Evolutionary conservation across 306 rosid species (phyloP).

Genomic region (Fagus crenata): DNA sequence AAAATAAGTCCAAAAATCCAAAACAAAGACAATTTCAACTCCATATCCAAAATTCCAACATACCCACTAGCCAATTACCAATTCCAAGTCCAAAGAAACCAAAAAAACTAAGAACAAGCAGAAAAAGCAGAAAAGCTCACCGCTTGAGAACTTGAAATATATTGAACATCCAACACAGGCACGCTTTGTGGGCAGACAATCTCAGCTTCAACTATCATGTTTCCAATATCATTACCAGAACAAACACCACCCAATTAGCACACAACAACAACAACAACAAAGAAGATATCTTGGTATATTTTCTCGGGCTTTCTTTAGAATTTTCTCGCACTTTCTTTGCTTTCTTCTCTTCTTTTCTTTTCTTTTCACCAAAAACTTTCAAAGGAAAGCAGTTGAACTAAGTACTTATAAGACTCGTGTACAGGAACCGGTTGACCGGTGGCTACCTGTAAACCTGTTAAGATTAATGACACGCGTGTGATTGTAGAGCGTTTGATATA

Average conservation of each 20-base stretch:
- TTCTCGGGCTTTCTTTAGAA: slow-evolving; percentile 33
- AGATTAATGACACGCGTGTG: slow-evolving; percentile 44
- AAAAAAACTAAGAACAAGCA: background rate
- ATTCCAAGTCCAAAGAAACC: background rate
- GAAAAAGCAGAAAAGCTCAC: slow-evolving; percentile 43
- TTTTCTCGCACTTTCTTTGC: slow-evolving; percentile 40
- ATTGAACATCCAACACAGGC: slow-evolving; percentile 55
- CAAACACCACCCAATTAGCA: slow-evolving; percentile 20
- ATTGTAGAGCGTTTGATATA: background rate
- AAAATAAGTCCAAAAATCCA: background rate
- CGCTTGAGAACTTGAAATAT: slow-evolving; percentile 48
- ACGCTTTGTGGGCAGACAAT: slow-evolving; percentile 52
- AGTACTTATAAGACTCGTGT: slow-evolving; percentile 29
- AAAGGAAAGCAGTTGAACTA: background rate
- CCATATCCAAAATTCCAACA: background rate
- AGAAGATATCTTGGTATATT: background rate
- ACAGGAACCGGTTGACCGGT: slow-evolving; percentile 44
- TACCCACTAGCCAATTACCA: slow-evolving; percentile 5
- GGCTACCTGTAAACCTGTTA: slow-evolving; percentile 45
- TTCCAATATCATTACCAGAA: slow-evolving; percentile 26
- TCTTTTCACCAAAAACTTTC: slow-evolving; percentile 13
- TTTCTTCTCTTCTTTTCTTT: too few relatives aligned
- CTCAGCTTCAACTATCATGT: slow-evolving; percentile 81
- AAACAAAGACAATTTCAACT: background rate
- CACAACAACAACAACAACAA: background rate